phyloP scores from a whole-genome alignment of 129 eudicot species.

The Apium graveolens region DNA sequence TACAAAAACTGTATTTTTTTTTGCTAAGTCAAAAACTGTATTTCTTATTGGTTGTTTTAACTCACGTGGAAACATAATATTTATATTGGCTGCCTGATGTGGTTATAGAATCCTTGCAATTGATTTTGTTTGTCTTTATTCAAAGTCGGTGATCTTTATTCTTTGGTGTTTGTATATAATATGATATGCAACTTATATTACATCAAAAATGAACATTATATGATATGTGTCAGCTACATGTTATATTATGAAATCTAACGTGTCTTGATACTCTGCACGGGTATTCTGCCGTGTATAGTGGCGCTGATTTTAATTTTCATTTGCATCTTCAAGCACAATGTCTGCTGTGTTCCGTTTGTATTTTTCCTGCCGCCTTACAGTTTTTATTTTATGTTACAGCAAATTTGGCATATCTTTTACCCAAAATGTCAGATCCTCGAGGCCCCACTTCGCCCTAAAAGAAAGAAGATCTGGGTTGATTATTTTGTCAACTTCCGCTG shows the following conservation, averaged over 20 bases:
- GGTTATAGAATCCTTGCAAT: background rate
- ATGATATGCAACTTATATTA: background rate
- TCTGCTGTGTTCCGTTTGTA: background rate
- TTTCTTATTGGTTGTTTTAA: background rate
- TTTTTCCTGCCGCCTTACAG: background rate
- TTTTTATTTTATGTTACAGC: background rate
- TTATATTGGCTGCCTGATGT: background rate
- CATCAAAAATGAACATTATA: background rate
- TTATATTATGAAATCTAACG: background rate
- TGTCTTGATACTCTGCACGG: background rate
- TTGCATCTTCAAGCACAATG: background rate
- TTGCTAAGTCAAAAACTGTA: too few relatives aligned
- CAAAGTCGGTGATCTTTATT: background rate
- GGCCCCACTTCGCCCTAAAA: conserved; percentile 89
- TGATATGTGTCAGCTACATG: background rate
- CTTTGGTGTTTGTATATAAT: background rate
- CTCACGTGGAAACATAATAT: background rate
- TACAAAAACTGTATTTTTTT: background rate
- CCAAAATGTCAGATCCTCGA: conserved; percentile 23
- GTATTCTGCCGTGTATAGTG: background rate
- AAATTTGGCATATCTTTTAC: background rate
- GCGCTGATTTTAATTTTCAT: background rate
- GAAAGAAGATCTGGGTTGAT: conserved; percentile 85
- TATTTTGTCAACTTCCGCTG: conserved; percentile 83
- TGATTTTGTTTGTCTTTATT: background rate